Conservation (phyloP, 192 early-diverging fungal genomes). For the Rhizophlyctis rosea region DNA sequence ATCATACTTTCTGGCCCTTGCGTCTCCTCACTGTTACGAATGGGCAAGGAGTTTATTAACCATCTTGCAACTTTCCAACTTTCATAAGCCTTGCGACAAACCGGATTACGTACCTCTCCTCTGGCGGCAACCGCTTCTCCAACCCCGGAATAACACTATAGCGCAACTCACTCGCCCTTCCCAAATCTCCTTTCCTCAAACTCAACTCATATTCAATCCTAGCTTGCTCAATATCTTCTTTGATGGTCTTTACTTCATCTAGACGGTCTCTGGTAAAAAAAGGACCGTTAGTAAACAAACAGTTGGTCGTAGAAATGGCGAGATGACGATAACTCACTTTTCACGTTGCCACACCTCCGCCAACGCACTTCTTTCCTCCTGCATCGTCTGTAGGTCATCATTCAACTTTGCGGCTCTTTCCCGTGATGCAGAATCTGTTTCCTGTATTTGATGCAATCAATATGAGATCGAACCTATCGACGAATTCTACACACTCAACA, state of each 20-base stretch:
- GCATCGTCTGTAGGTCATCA: conserved; percentile 43
- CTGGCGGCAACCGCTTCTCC: conserved; percentile 43
- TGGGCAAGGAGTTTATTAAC: not conserved
- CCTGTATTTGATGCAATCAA: conserved; percentile 26
- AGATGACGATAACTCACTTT: not conserved
- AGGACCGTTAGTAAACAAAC: not conserved
- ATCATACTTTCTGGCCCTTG: conserved; percentile 55
- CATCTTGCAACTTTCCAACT: not conserved
- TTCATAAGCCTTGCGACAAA: not conserved
- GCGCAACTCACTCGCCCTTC: conserved; percentile 73
- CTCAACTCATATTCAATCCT: conserved; percentile 37
- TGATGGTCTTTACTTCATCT: conserved; percentile 8
- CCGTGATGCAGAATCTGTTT: conserved; percentile 72
- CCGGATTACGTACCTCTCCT: conserved; percentile 3
- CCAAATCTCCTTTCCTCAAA: conserved; percentile 65
- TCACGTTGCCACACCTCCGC: conserved; percentile 11
- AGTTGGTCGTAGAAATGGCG: not conserved
- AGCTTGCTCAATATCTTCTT: conserved; percentile 13
- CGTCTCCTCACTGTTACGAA: not conserved
- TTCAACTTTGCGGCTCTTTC: conserved; percentile 65
- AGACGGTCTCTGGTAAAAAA: not conserved
- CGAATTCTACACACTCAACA: not conserved
- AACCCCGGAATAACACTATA: conserved; percentile 83
- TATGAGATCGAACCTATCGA: not conserved
- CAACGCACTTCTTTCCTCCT: not conserved